Evolutionary conservation across 768 basidiomycete genomes (phyloP).

Genomic region (Polyporus arcularius): DNA sequence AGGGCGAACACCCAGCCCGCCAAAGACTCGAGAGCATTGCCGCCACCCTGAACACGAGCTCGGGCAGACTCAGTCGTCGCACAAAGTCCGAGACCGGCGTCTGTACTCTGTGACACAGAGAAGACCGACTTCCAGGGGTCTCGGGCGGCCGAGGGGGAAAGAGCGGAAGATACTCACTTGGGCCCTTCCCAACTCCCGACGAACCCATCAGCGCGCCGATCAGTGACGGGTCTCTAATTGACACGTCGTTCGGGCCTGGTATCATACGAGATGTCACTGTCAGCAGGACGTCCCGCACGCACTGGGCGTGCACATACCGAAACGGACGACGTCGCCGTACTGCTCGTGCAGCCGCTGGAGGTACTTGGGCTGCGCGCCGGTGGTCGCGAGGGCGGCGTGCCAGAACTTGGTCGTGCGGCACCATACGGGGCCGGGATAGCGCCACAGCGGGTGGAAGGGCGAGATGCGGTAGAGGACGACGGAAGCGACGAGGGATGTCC

Average conservation of each 20-base stretch:
- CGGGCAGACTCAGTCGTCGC: too few species aligned
- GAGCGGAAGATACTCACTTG: slow-evolving; percentile 35
- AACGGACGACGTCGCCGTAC: slow-evolving; percentile 41
- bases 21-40: too few species aligned
- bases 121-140: background rate
- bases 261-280: background rate
- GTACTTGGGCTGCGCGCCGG: slow-evolving; percentile 32
- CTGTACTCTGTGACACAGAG: too few species aligned
- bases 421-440: slow-evolving; percentile 26
- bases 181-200: slow-evolving; percentile 45
- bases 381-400: slow-evolving; percentile 20
- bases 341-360: slow-evolving; percentile 35
- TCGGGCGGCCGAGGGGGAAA: slow-evolving; percentile 22
- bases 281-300: background rate
- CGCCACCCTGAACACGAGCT: too few species aligned
- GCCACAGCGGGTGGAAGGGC: background rate
- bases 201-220: slow-evolving; percentile 31
- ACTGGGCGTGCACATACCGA: slow-evolving; percentile 28
- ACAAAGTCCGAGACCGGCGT: too few species aligned
- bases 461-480: background rate
- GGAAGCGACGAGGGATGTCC: slow-evolving; percentile 15
- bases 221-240: slow-evolving; percentile 35
- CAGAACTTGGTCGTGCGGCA: slow-evolving; percentile 32
- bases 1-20: too few species aligned
- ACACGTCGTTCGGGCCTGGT: slow-evolving; percentile 50